These are phyloP conservation scores for Eutrema heterophyllum DNA, from an alignment of 345 rosid species.

Conservation along the genomic window DNA sequence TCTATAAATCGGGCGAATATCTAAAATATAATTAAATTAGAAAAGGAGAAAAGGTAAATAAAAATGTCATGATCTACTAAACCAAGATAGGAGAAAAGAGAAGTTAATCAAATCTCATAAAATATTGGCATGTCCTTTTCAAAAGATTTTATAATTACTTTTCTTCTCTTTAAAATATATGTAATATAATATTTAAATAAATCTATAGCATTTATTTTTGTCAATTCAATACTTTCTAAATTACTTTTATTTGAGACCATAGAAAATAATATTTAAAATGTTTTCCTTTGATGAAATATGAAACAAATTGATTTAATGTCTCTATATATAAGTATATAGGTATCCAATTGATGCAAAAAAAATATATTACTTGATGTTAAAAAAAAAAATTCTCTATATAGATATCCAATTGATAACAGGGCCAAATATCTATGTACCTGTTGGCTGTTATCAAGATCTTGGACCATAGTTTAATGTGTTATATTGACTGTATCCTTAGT, in stretches of 20 bases:
- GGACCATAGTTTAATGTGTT: not conserved
- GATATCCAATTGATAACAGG: too few species aligned
- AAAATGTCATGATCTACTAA: not conserved
- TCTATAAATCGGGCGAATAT: not conserved
- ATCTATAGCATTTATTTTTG: not conserved
- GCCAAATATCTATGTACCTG: too few species aligned
- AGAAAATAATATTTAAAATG: not conserved
- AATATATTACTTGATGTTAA: too few species aligned
- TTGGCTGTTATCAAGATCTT: not conserved
- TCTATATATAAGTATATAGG: too few species aligned
- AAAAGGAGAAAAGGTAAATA: not conserved
- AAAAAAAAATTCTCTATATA: too few species aligned
- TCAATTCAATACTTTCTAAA: not conserved
- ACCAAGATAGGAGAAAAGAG: not conserved
- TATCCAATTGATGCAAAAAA: too few species aligned
- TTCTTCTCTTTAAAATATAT: not conserved
- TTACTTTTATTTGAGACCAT: not conserved
- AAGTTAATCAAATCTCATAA: not conserved
- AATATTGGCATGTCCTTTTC: conserved; percentile 4
- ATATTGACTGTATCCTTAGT: not conserved
- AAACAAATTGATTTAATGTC: not conserved
- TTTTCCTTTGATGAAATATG: not conserved
- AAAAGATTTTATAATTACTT: not conserved
- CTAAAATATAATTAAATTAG: not conserved
- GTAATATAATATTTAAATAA: not conserved